A percentile compares a stretch with the other conserved stretches of the same genome.
Conservation (phyloP, 768 basidiomycete species). For the Filobasidium wieringae region DNA sequence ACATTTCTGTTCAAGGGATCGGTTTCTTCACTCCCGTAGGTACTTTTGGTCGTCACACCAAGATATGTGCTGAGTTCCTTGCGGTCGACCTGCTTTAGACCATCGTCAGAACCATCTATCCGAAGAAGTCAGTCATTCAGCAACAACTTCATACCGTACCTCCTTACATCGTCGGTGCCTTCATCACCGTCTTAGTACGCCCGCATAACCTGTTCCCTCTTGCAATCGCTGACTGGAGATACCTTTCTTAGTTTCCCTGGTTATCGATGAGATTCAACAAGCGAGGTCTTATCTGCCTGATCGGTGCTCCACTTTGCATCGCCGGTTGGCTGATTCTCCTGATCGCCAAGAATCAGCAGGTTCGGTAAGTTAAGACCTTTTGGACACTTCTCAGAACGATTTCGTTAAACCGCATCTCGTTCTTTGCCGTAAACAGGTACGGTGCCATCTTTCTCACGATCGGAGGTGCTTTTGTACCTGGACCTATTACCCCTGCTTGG, state of each 20-base stretch:
- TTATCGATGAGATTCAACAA: slow-evolving; percentile 18
- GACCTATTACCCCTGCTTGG: neutral
- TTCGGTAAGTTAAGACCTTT: too few relatives aligned
- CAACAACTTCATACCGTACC: slow-evolving; percentile 22
- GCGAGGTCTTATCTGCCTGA: slow-evolving; percentile 15
- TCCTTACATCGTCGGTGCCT: slow-evolving; percentile 13
- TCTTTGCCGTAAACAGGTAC: too few relatives aligned
- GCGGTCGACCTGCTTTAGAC: slow-evolving; percentile 13
- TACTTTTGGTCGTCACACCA: neutral
- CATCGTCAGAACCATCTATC: slow-evolving; percentile 26
- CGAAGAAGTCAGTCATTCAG: slow-evolving; percentile 11
- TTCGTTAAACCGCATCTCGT: too few relatives aligned
- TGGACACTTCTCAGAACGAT: too few relatives aligned
- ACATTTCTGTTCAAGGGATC: slow-evolving; percentile 16
- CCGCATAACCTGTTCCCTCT: neutral
- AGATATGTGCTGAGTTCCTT: too few relatives aligned
- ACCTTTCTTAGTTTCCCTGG: slow-evolving; percentile 8
- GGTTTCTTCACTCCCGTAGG: slow-evolving; percentile 7
- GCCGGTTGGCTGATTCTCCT: slow-evolving; percentile 19
- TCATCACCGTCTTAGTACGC: slow-evolving; percentile 11
- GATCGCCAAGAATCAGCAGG: slow-evolving; percentile 1
- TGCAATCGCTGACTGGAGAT: neutral
- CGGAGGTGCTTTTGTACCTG: slow-evolving; percentile 4
- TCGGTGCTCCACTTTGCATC: slow-evolving; percentile 14
- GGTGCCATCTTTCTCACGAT: slow-evolving; percentile 16